phyloP scores from a whole-genome alignment of 306 rosid genomes.

The Styphnolobium japonicum region DNA sequence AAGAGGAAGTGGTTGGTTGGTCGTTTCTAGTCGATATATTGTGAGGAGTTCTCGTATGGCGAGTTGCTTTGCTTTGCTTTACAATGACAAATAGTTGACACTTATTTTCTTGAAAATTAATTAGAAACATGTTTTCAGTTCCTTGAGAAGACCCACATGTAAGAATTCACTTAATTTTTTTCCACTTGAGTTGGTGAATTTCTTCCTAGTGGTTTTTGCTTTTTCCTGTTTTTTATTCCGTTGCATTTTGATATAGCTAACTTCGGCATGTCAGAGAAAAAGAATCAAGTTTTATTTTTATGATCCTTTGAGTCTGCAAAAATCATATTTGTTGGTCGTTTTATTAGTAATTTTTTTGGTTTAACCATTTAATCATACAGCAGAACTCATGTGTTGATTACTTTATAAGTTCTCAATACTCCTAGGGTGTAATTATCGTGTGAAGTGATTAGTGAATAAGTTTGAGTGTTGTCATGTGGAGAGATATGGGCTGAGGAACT shows the following conservation, averaged over 20 bases:
- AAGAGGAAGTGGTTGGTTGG: neutral
- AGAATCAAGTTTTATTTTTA: neutral
- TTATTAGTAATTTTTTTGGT: neutral
- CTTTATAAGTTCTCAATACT: neutral
- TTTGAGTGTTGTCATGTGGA: neutral
- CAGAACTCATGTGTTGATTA: neutral
- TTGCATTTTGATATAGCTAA: neutral
- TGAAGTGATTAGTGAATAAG: neutral
- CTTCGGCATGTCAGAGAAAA: neutral
- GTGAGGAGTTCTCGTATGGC: neutral
- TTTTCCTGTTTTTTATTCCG: neutral
- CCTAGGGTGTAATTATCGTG: neutral
- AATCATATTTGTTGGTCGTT: neutral
- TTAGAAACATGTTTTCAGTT: neutral
- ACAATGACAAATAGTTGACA: neutral
- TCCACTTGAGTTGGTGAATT: neutral
- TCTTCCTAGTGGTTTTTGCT: neutral
- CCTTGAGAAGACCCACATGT: neutral
- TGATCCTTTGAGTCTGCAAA: neutral
- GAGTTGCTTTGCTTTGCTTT: neutral
- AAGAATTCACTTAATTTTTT: too few species aligned
- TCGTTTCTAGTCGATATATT: too few species aligned
- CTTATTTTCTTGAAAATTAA: neutral
- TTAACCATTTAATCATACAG: neutral
- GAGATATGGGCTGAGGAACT: neutral